These are phyloP conservation scores for Ophiocordyceps sinensis DNA, from an alignment of 2,329 filamentous ascomycete species.

Conservation along the genomic window DNA sequence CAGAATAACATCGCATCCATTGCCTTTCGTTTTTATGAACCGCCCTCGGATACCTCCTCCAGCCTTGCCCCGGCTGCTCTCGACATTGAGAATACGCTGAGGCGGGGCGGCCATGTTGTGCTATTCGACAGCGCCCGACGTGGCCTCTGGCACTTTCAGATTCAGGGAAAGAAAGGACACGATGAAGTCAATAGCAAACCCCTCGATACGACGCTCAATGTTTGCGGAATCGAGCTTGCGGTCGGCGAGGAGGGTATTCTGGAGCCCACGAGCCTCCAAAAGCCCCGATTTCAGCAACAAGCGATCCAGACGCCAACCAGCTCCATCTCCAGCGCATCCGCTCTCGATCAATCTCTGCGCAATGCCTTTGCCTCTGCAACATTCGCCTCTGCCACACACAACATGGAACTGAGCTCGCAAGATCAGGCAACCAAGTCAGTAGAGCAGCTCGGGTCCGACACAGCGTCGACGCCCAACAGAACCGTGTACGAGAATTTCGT, in stretches of 20 bases:
- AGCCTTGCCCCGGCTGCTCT: slow-evolving; percentile 30
- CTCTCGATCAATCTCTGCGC: slow-evolving; percentile 20
- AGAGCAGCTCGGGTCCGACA: slow-evolving; percentile 13
- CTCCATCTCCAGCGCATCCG: slow-evolving; percentile 26
- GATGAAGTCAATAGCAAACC: slow-evolving; percentile 7
- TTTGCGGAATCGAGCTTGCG: slow-evolving; percentile 27
- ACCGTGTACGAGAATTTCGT: slow-evolving; percentile 40
- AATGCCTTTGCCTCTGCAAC: slow-evolving; percentile 5
- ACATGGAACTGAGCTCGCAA: slow-evolving; percentile 2
- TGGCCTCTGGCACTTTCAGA: slow-evolving; percentile 40
- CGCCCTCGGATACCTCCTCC: slow-evolving; percentile 25
- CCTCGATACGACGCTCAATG: slow-evolving; percentile 26
- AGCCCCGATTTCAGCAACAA: slow-evolving; percentile 20
- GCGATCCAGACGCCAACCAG: slow-evolving; percentile 29
- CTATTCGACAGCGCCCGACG: slow-evolving; percentile 35
- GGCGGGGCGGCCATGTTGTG: slow-evolving; percentile 37
- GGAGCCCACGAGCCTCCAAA: slow-evolving; percentile 34
- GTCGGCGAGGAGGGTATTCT: slow-evolving; percentile 34
- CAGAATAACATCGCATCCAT: slow-evolving; percentile 44
- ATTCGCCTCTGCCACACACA: slow-evolving; percentile 4
- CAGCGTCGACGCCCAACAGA: slow-evolving; percentile 16
- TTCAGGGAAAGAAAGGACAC: slow-evolving; percentile 26
- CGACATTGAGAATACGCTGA: slow-evolving; percentile 35
- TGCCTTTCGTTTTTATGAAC: slow-evolving; percentile 40
- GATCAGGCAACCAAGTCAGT: slow-evolving; percentile 13